Evolutionary conservation across 2,329 filamentous ascomycete genomes (phyloP), one percentile per base, ranked within the genome.

Genomic region (Colletotrichum neosansevieriae): DNA sequence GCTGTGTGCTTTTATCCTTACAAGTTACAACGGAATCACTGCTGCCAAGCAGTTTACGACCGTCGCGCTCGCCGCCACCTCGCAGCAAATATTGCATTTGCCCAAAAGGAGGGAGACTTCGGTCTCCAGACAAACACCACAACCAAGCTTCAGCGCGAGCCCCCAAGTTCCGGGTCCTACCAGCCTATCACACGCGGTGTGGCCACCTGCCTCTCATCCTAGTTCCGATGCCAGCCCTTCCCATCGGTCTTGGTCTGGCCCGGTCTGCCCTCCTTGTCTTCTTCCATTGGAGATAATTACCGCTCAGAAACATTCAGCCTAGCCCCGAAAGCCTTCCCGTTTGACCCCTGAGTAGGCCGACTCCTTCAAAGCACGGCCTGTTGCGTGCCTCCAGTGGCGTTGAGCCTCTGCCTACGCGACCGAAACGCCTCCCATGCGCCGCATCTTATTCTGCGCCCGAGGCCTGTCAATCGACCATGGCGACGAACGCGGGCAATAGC

Each of bases 391-490:
- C 57, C 44, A 15, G 67, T 68, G 67, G 67, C 67, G 67, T 40
- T 70, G 51, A 51, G 54, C 56, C 64, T 68, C 58, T 32, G 58
- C 65, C 63, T 49, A 45, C 50, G 42, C 57, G 67, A 51, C 66
- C 65, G 58, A 69, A 66, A 64, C 65, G 65, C 69, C 66, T 64
- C 62, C 53, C 58, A 50, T 54, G 21, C 63, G 70, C 70, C 70
- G 70, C 70, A 71, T 70, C 67, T 71, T 71, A 68, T 70, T 68
- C 19, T 70, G 65, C 69, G 36, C 56, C 67, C 61, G 21, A 24
- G 50, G 64, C 36, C 53, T 63, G 63, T 49, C 21, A 63, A 29
- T 29, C 29, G 7, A 7, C 29, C 29, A 29, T 9, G 29, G 29
- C 6, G 29, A 29, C 29, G 29, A 29, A 29, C 29, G 4, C 6